Percentiles rank a stretch among this genome's conserved stretches.
Conservation (phyloP, 208 protist species). For the Trypanosomatidae sp. region DNA sequence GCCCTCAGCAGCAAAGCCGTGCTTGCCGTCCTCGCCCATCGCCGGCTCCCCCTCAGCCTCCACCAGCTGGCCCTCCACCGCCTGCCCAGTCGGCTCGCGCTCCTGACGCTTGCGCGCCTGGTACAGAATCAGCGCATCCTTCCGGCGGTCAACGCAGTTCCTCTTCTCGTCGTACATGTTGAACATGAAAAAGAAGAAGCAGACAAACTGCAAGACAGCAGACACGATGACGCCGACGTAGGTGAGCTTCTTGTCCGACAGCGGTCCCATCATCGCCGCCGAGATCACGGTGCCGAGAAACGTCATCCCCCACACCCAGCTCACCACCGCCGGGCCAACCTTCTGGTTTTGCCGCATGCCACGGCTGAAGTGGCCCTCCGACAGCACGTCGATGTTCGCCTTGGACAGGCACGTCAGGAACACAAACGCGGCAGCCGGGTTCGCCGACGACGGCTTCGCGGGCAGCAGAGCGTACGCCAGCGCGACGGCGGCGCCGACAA, state of each 20-base stretch:
- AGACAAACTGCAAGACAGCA: conserved; percentile 28
- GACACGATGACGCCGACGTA: conserved; percentile 32
- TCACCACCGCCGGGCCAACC: conserved; percentile 37
- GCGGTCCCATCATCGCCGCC: conserved; percentile 36
- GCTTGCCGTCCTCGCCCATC: neutral
- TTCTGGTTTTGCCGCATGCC: conserved; percentile 31
- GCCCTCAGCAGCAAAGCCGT: too few relatives aligned
- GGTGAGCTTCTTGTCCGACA: conserved; percentile 30
- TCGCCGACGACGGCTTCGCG: conserved; percentile 20
- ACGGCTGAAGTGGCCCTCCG: conserved; percentile 59
- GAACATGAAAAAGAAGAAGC: conserved; percentile 42
- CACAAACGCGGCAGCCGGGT: conserved; percentile 27
- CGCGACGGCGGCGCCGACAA: conserved; percentile 24
- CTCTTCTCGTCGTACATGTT: conserved; percentile 49
- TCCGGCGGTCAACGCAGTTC: conserved; percentile 35
- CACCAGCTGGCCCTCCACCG: conserved; percentile 3
- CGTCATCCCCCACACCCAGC: conserved; percentile 43
- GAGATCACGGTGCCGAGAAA: conserved; percentile 39
- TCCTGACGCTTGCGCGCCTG: neutral
- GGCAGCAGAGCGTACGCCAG: conserved; percentile 42
- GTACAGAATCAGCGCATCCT: conserved; percentile 22
- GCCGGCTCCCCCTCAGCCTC: neutral
- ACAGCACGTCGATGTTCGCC: conserved; percentile 52
- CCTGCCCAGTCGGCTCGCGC: neutral
- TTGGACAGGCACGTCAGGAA: conserved; percentile 41